These are phyloP conservation scores for Beauveria medogensis DNA, from an alignment of 2,329 filamentous ascomycete genomes.

Conservation along the genomic window DNA sequence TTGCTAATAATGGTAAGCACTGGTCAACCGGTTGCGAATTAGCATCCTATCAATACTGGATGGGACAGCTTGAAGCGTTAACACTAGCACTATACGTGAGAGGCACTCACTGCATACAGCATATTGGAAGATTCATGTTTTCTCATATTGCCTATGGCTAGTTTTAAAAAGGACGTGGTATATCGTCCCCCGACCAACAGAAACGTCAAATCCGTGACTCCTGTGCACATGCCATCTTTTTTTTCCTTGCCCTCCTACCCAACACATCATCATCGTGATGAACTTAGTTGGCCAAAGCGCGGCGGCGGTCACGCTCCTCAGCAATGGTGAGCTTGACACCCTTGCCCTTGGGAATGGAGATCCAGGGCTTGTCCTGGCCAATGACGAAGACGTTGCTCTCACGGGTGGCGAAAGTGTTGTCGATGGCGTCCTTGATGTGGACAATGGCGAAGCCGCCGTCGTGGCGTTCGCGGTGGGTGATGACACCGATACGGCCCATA, in stretches of 20 bases:
- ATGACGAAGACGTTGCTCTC: slow-evolving; percentile 99
- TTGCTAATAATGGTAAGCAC: too few species aligned
- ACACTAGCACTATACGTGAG: too few species aligned
- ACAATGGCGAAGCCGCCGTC: slow-evolving; percentile 99
- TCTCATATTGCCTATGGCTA: slow-evolving; percentile 30
- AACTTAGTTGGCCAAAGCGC: slow-evolving; percentile 55
- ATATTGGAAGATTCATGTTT: slow-evolving; percentile 24
- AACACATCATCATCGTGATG: slow-evolving; percentile 1
- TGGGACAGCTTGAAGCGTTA: not conserved
- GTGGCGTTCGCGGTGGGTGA: slow-evolving; percentile 99
- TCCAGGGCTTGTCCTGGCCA: slow-evolving; percentile 96
- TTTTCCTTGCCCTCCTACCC: slow-evolving; percentile 15
- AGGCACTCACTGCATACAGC: not conserved
- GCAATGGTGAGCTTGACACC: slow-evolving; percentile 99
- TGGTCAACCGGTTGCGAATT: too few species aligned
- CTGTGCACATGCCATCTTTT: slow-evolving; percentile 30
- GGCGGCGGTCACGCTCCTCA: slow-evolving; percentile 97
- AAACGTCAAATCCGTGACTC: slow-evolving; percentile 35
- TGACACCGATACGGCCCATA: slow-evolving; percentile 99
- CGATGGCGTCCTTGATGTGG: slow-evolving; percentile 99
- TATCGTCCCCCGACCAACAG: slow-evolving; percentile 17
- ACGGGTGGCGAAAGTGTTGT: slow-evolving; percentile 99
- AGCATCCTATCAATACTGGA: not conserved
- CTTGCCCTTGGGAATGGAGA: slow-evolving; percentile 99
- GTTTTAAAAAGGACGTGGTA: slow-evolving; percentile 21